These are phyloP conservation scores for Lodderomyces theae DNA, from an alignment of 1,139 yeast species.

Conservation along the genomic window DNA sequence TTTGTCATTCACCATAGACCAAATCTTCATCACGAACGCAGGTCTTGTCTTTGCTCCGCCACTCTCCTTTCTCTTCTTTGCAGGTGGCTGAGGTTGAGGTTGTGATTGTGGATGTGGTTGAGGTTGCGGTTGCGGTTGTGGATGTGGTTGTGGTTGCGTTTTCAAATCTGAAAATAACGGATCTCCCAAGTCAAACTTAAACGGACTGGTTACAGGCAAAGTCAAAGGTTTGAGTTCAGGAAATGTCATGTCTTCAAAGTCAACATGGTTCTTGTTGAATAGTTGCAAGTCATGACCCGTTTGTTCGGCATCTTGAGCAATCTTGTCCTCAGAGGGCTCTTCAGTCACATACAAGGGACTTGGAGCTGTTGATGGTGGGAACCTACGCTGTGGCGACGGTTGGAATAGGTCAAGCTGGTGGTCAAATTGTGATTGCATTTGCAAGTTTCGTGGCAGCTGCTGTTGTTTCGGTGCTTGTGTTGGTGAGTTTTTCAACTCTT, in stretches of 20 bases:
- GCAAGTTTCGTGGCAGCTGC: constrained; percentile 1
- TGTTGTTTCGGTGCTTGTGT: constrained; percentile 5
- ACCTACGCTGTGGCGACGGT: constrained; percentile 3
- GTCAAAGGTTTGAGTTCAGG: constrained; percentile 3
- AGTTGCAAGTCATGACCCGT: constrained; percentile 11
- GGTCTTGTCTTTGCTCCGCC: constrained; percentile 54
- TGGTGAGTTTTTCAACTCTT: constrained; percentile 10
- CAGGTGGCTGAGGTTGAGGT: neutral
- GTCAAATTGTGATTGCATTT: constrained; percentile 3
- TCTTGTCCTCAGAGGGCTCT: neutral
- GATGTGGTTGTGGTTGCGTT: constrained; percentile 6
- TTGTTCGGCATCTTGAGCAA: neutral
- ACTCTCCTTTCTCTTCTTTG: constrained; percentile 32
- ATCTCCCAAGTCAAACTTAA: constrained; percentile 1
- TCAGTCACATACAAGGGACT: constrained; percentile 11
- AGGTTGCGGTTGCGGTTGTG: constrained; percentile 7
- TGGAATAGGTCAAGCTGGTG: constrained; percentile 3
- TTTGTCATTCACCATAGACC: constrained; percentile 92
- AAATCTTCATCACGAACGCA: constrained; percentile 86
- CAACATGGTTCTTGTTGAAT: constrained; percentile 5
- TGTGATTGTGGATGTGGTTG: no score
- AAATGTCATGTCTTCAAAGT: constrained; percentile 1
- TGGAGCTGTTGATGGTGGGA: constrained; percentile 11
- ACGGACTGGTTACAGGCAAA: constrained; percentile 1
- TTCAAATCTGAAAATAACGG: neutral